Evolutionary conservation across 179 eudicot species (phyloP), one percentile per base, ranked within the genome.

Genomic region (Amaranthus tricolor): DNA sequence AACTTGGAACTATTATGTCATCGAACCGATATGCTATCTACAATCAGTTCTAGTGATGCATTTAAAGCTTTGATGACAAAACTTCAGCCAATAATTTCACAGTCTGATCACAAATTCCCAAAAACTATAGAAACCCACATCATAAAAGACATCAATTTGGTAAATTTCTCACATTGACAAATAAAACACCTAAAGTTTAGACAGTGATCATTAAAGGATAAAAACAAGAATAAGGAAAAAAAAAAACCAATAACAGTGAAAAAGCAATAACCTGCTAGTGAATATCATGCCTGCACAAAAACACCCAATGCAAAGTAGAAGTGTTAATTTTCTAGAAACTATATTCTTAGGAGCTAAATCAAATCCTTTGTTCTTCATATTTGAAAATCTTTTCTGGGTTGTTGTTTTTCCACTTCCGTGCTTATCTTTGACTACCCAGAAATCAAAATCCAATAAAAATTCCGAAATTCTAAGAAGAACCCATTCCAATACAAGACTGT

Each of bases 211-310:
- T 56, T 40, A 68, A 59, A 48, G 54, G 14, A 60, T 16, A 21
- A 31, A 53, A 59, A 31, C 5, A 72, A 31, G 40, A 31, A 0
- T 31, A 31, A 31, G 40, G 40, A 31, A 31, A 31, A 31, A 31
- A 31, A 24, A 24, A 24, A 24, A 31, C 1, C 40, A 31, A 31
- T 1, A 31, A 31, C 1, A 0, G 2, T 1, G 2, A 48, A 5
- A 20, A 10, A 9, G 0, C 8, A 54, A 4, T 52, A 31, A 64
- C 98, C 90, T 90, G 91, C 85, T 90, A 49, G 97, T 92, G 87
- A 94, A 92, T 86, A 94, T 86, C 97, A 92, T 89, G 71, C 98
- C 98, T 53, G 83, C 87, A 83, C 90, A 94, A 76, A 94, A 94
- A 84, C 96, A 94, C 15, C 96, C 92, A 82, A 92, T 73, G 80